phyloP scores from a whole-genome alignment of 768 basidiomycete species.

The Termitomyces sp. region DNA sequence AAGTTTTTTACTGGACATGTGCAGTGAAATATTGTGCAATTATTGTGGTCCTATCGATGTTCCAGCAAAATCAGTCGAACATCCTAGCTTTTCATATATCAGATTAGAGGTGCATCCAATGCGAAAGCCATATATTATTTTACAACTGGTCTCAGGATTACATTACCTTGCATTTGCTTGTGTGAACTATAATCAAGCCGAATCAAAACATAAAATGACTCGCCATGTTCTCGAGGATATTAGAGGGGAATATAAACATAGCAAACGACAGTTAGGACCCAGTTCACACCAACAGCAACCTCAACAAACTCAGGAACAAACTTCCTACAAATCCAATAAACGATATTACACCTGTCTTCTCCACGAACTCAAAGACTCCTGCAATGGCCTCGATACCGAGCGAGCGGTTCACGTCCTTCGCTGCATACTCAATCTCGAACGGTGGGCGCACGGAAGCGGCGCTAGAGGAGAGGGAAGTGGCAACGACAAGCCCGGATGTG shows the following conservation, averaged over 20 bases:
- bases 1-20: background rate
- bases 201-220: background rate
- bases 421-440: constrained; percentile 38
- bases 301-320: background rate
- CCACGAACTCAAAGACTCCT: constrained; percentile 33
- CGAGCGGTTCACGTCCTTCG: constrained; percentile 18
- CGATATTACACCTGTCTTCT: constrained; percentile 23
- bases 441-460: constrained; percentile 25
- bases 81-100: background rate
- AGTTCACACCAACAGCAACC: background rate
- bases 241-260: background rate
- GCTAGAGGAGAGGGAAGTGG: constrained; percentile 11
- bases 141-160: background rate
- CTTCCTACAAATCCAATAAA: background rate
- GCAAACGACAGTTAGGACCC: background rate
- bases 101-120: background rate
- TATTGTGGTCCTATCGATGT: background rate
- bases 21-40: background rate
- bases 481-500: constrained; percentile 38
- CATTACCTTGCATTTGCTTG: no score
- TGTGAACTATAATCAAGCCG: background rate
- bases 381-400: constrained; percentile 19
- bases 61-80: background rate
- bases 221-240: background rate
- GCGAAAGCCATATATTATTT: background rate